Percentiles rank a stretch among this genome's conserved stretches.
phyloP scores from a whole-genome alignment of 2,329 filamentous ascomycete genomes.

The Epichloe amarillans region DNA sequence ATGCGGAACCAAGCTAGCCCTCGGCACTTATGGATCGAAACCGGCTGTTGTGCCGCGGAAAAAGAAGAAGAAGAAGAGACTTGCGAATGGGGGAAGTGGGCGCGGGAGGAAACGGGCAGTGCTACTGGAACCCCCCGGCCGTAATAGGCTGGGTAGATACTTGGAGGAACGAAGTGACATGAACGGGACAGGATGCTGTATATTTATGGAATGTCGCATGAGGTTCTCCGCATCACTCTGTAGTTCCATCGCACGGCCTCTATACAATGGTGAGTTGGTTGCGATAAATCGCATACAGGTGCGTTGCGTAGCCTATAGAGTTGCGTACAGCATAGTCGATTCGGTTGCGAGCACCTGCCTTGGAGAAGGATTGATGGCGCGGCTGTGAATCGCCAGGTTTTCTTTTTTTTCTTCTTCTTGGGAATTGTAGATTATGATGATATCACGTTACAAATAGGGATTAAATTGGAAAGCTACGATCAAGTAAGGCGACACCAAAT shows the following conservation, averaged over 20 bases:
- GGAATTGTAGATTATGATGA: slow-evolving; percentile 4
- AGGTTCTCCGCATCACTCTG: too few relatives aligned
- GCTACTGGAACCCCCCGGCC: slow-evolving; percentile 45
- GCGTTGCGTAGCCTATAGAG: too few relatives aligned
- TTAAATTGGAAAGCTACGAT: background rate
- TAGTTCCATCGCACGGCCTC: too few relatives aligned
- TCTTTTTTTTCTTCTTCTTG: too few relatives aligned
- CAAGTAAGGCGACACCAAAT: background rate
- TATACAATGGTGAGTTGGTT: too few relatives aligned
- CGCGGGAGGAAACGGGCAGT: slow-evolving; percentile 43
- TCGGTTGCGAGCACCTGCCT: background rate
- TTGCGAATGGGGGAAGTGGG: slow-evolving; percentile 33
- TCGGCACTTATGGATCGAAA: slow-evolving; percentile 63
- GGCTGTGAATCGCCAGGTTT: too few relatives aligned
- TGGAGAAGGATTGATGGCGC: background rate
- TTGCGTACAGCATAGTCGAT: background rate
- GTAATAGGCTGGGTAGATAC: slow-evolving; percentile 12
- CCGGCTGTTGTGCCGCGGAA: slow-evolving; percentile 60
- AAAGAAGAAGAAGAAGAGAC: slow-evolving; percentile 66
- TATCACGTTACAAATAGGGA: slow-evolving; percentile 2
- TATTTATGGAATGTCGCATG: too few relatives aligned
- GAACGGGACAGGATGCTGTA: background rate
- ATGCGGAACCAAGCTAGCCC: slow-evolving; percentile 64
- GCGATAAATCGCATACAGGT: too few relatives aligned
- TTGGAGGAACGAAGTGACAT: background rate